Evolutionary conservation across 2,329 filamentous ascomycete species (phyloP).

Genomic region (Calonectria ilicicola): DNA sequence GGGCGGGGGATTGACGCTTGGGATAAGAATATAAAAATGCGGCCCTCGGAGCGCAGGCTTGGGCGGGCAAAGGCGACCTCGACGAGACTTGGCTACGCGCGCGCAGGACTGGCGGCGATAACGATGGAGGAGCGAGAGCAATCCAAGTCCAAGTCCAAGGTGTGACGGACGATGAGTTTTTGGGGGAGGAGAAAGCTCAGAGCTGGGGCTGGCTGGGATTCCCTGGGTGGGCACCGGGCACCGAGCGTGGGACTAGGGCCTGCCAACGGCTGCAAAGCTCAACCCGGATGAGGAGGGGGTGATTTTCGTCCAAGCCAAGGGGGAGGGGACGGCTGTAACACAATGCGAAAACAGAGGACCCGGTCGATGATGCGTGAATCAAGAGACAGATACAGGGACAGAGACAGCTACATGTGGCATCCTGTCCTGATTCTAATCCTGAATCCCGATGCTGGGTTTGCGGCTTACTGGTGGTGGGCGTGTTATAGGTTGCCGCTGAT

Average conservation of each 20-base stretch:
- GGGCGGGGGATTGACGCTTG: constrained; percentile 14
- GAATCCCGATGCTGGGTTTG: too few species aligned
- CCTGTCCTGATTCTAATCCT: too few species aligned
- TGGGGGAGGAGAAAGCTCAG: constrained; percentile 8
- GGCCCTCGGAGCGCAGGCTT: not conserved
- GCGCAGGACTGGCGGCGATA: constrained; percentile 14
- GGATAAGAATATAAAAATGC: not conserved
- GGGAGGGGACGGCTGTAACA: not conserved
- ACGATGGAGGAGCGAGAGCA: constrained; percentile 7
- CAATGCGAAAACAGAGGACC: not conserved
- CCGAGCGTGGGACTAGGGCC: constrained; percentile 12
- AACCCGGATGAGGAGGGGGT: not conserved
- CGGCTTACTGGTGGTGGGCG: not conserved
- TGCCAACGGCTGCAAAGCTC: constrained; percentile 3
- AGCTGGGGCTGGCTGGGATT: constrained; percentile 21
- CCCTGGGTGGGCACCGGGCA: constrained; percentile 10
- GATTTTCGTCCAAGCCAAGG: not conserved
- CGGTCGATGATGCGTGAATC: not conserved
- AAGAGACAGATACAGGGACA: not conserved
- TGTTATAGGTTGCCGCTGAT: not conserved
- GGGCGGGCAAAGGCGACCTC: not conserved
- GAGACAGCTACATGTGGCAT: not conserved
- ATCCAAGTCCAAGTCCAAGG: not conserved
- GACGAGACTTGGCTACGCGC: constrained; percentile 4
- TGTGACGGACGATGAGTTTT: constrained; percentile 15